phyloP scores from a whole-genome alignment of 2,329 filamentous ascomycete species.

The Colletotrichum somersetense region DNA sequence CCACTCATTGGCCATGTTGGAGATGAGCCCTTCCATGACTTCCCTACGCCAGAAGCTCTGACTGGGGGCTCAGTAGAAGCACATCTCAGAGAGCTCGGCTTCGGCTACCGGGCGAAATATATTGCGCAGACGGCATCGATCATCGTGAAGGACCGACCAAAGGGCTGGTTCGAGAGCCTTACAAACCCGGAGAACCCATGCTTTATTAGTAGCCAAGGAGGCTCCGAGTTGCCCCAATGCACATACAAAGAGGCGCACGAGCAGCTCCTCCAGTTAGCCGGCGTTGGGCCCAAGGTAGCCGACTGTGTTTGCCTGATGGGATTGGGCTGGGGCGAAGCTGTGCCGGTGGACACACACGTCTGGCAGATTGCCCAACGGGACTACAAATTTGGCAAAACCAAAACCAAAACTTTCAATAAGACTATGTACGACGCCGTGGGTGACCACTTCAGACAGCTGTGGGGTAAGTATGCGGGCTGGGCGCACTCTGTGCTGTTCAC shows the following conservation, averaged over 20 bases:
- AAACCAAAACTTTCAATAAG: constrained; percentile 88
- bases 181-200: constrained; percentile 81
- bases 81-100: constrained; percentile 85
- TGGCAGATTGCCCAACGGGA: constrained; percentile 98
- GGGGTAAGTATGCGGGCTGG: constrained; percentile 97
- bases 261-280: constrained; percentile 81
- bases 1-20: constrained; percentile 78
- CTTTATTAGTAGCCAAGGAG: constrained; percentile 59
- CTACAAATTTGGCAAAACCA: constrained; percentile 89
- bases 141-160: constrained; percentile 74
- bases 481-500: constrained; percentile 97
- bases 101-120: constrained; percentile 95
- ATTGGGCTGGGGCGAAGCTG: constrained; percentile 92
- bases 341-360: constrained; percentile 97
- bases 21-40: constrained; percentile 84
- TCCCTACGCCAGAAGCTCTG: constrained; percentile 82
- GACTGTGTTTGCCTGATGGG: constrained; percentile 98
- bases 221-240: constrained; percentile 61
- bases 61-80: constrained; percentile 80
- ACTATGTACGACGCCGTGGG: constrained; percentile 90
- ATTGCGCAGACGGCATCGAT: constrained; percentile 87
- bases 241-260: constrained; percentile 86
- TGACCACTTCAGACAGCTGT: constrained; percentile 88
- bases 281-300: constrained; percentile 95
- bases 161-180: constrained; percentile 81